Conservation (phyloP, 805 yeast species). For the Pichia deserticola region DNA sequence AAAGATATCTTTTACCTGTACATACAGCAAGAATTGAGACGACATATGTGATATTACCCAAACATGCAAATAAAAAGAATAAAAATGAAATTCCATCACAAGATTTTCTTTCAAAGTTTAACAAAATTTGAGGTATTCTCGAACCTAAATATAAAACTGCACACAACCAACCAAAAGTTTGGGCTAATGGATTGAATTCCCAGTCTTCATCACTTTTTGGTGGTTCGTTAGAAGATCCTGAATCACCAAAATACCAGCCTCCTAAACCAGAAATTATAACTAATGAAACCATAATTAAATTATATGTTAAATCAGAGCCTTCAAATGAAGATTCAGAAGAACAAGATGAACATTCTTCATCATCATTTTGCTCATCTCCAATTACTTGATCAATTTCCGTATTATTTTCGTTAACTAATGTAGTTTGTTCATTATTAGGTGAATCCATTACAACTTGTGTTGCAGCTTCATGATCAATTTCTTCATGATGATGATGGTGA, state of each 20-base stretch:
- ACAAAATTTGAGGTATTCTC: conserved; percentile 82
- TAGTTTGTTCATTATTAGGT: conserved; percentile 26
- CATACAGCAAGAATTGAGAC: conserved; percentile 75
- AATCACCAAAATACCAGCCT: conserved; percentile 68
- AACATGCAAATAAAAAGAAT: conserved; percentile 90
- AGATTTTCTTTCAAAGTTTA: conserved; percentile 80
- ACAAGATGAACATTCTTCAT: background rate
- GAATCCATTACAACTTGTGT: conserved; percentile 13
- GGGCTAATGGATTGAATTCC: conserved; percentile 71
- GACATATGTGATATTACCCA: conserved; percentile 89
- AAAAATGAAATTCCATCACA: conserved; percentile 93
- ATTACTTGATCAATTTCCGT: no score
- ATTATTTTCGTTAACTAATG: background rate
- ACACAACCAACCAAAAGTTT: conserved; percentile 77
- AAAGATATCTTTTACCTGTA: conserved; percentile 56
- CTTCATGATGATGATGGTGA: conserved; percentile 9
- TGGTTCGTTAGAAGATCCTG: conserved; percentile 5
- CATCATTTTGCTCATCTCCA: background rate
- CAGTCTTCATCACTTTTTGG: conserved; percentile 36
- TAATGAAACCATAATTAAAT: conserved; percentile 47
- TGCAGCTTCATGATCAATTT: conserved; percentile 12
- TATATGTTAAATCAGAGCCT: conserved; percentile 27
- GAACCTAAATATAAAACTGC: conserved; percentile 78
- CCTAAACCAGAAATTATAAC: conserved; percentile 73
- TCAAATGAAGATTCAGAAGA: background rate